Evolutionary conservation across 768 basidiomycete species (phyloP), one percentile per base, ranked within the genome.

Genomic region (Xerocomus potaroensis): DNA sequence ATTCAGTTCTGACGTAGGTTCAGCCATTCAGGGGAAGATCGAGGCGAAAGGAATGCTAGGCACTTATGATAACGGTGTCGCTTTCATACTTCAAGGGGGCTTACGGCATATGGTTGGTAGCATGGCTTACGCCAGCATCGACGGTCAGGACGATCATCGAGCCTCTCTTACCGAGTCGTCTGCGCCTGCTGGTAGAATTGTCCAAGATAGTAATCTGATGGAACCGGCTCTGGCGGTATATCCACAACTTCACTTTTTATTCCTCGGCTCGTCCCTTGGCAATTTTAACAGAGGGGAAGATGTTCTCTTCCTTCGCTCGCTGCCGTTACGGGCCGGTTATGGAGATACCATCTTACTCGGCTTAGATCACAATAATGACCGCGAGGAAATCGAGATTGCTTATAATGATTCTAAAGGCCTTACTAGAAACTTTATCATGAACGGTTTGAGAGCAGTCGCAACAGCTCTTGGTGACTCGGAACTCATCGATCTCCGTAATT

Each of bases 241-340:
- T 36, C 65, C 69, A 3, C 83, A 87, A 12, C 65, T 91, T 26
- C 93, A 96, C 59, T 71, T 97, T 43, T 71, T 98, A 50, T 97
- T 96, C 72, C 72, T 98, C 15, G 96, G 95, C 0, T 93, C 89
- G 0, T 90, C 91, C 1, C 63, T 98, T 7, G 96, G 94, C 7
- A 98, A 97, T 71, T 97, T 98, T 64, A 58, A 73, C 5, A 78
- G 91, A 11, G 70, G 72, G 5, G 84, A 77, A 19, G 87, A 84
- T 8, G 76, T 74, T 0, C 66, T 74, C 0, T 97, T 99, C 67
- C 77, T 99, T 41, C 73, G 74, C 7, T 80, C 81, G 3, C 69
- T 97, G 23, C 93, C 93, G 4, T 72, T 97, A 21, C 80, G 85
- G 12, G 69, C 87, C 9, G 78, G 83, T 6, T 73, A 70, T 16